Base-by-base conservation (phyloP, 352 stramenopile genomes). In the Globisporangium cederbergense region DNA sequence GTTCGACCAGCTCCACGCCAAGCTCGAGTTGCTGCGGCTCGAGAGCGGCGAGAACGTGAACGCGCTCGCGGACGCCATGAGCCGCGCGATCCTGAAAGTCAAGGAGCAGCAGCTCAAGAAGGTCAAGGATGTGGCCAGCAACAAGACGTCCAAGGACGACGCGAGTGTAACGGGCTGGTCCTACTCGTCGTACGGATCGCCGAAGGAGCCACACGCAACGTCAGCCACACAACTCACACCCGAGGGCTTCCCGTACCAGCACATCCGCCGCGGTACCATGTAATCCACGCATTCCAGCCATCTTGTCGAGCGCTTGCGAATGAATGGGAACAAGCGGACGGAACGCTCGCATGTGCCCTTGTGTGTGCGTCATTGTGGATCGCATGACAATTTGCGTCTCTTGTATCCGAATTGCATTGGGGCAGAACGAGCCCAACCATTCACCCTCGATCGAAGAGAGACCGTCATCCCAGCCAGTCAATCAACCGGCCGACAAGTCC, bases 221-320 rank as follows among this genome's bases (percentile, higher is more conserved):
- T 72, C 75, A 34, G 58, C 69, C 25, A 28, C 28, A 71, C 73
- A 83, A 45, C 66, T 86, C 42, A 82, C 72, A 34, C 70, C 81
- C 0, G 81, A 88, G 57, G 70, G 71, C 32, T 70, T 87, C 46
- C 66, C 78, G 18, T 88, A 93, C 71, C 78, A 87, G 67, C 81
- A 93, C 65, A 79, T 91, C 34, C 84, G 81, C 47, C 81, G 84
- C 20, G 84, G 80, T 53, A 93, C 84, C 4, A 89, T 93, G 80
- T 93, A 77, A 88, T 22, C 20, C 13, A 16, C 13, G 25, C 47
- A 13, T 32, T 13, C 49, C 49, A 54, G 49, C 13, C 28, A 54
- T 46, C 13, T 14, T 46, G 40, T 20, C 14, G 40, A 18, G 36
- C 36, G 36, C 13, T 42, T 28, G 43, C 43, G 43, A 50, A 8